A percentile compares a stretch with the other conserved stretches of the same genome.
Conservation (phyloP, 306 rosid genomes). For the Casuarina glauca region DNA sequence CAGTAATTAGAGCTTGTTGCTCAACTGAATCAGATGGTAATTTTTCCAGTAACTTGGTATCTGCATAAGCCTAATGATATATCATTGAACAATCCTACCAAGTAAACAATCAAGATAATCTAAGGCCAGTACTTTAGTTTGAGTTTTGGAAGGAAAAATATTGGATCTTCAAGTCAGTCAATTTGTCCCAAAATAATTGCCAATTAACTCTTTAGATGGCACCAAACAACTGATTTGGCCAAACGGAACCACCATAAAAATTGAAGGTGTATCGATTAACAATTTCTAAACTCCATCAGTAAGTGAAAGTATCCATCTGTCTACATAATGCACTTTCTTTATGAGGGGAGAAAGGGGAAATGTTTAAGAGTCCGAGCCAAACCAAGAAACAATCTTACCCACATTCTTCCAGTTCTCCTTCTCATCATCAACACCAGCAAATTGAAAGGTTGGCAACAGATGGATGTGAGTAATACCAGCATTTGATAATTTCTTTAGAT, state of each 20-base stretch:
- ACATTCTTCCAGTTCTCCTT: slow-evolving; percentile 75
- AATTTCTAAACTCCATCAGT: neutral
- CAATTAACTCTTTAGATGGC: slow-evolving; percentile 4
- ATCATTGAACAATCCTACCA: neutral
- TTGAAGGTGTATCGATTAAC: neutral
- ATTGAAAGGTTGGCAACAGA: slow-evolving; percentile 86
- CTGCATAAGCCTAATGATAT: slow-evolving; percentile 43
- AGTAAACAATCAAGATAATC: neutral
- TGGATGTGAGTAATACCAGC: slow-evolving; percentile 89
- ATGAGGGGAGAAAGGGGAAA: neutral
- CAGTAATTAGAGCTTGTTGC: slow-evolving; percentile 81
- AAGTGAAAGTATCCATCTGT: neutral
- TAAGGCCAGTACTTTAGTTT: neutral
- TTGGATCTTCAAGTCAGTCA: slow-evolving; percentile 16
- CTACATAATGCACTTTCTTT: neutral
- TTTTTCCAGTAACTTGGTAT: slow-evolving; percentile 60
- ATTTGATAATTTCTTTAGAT: slow-evolving; percentile 77
- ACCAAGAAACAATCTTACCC: slow-evolving; percentile 50
- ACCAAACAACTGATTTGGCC: neutral
- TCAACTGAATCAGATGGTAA: slow-evolving; percentile 87
- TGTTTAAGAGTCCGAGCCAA: slow-evolving; percentile 17
- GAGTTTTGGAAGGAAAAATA: slow-evolving; percentile 25
- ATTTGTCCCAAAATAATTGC: neutral
- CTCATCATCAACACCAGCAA: slow-evolving; percentile 84
- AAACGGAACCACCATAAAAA: neutral